Evolutionary conservation across 2,329 filamentous ascomycete species (phyloP), one percentile per base, ranked within the genome.

Genomic region (Fulvia fulva): DNA sequence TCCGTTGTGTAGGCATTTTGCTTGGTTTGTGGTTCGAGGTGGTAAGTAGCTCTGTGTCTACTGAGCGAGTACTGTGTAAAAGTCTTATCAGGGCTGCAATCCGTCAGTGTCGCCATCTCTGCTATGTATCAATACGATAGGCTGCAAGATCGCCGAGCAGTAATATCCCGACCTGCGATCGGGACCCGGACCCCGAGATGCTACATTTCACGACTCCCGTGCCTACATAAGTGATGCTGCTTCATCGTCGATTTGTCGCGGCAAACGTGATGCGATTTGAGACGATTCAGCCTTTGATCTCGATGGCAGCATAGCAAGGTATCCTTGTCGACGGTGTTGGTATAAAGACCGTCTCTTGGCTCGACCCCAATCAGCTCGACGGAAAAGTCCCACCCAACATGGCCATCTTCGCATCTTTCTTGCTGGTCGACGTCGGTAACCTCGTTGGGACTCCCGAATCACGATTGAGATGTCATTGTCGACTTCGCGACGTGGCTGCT

Each of bases 1-100:
- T 53, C 21, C 45, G 53, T 28, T 44, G 45, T n/a, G 22, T 34
- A 44, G 54, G 46, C 54, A 56, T 56, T 19, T 26, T 54, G 21
- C 34, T 41, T 3, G 12, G 16, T 9, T 2, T 41, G 34, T 14
- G 2, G 34, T 14, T 6, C 7, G 14, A 7, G 12, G 16, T n/a
- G 5, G 14, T n/a, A 16, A 4, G 34, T 41, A 19, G 16, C 34
- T 41, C n/a, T 14, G 34, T n/a, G 2, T 41, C 12, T 41, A 1
- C n/a, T 12, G 34, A n/a, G 12, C 16, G 12, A 6, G 34, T n/a
- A 16, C 16, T 41, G 28, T 5, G 11, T 30, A 30, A 11, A 30
- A 30, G 28, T 6, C 6, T 30, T 30, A 5, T 30, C 6, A 6
- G 28, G 11, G 6, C 28, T 11, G 28, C 28, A 30, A 6, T 30